phyloP scores from a whole-genome alignment of 257 asterid genomes.

The Nicotiana paniculata region DNA sequence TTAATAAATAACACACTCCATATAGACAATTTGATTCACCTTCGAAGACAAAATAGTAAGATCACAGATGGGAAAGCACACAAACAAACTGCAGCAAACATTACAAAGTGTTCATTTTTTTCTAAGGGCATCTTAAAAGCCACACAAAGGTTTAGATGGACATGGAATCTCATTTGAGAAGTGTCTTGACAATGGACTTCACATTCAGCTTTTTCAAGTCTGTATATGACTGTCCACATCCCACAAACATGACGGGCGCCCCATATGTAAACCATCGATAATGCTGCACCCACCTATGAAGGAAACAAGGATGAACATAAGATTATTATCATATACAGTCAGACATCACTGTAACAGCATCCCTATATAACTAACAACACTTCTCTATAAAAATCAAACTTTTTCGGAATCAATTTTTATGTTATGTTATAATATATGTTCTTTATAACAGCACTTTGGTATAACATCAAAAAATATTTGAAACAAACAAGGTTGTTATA shows the following conservation, averaged over 20 bases:
- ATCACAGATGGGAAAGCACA: constrained; percentile 22
- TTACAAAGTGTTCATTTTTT: neutral
- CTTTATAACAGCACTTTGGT: too few species aligned
- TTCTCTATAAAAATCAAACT: too few species aligned
- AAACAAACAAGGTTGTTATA: too few species aligned
- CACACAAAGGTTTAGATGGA: neutral
- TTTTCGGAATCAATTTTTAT: too few species aligned
- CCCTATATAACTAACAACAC: too few species aligned
- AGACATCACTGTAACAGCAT: too few species aligned
- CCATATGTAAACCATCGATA: constrained; percentile 94
- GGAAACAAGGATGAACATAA: neutral
- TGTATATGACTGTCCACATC: constrained; percentile 91
- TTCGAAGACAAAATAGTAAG: constrained; percentile 27
- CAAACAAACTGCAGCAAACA: neutral
- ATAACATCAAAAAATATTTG: too few species aligned
- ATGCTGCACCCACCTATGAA: constrained; percentile 85
- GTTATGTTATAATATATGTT: too few species aligned
- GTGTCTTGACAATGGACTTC: constrained; percentile 85
- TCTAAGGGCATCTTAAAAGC: neutral
- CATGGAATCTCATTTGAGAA: constrained; percentile 41
- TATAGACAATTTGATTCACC: constrained; percentile 22
- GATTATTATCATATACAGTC: too few species aligned
- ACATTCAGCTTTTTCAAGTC: constrained; percentile 93
- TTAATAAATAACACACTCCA: neutral
- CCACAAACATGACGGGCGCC: constrained; percentile 88